Percentiles rank a stretch among this genome's conserved stretches.
Conservation (phyloP, 2,329 filamentous ascomycete species). For the Sarocladium strictum region DNA sequence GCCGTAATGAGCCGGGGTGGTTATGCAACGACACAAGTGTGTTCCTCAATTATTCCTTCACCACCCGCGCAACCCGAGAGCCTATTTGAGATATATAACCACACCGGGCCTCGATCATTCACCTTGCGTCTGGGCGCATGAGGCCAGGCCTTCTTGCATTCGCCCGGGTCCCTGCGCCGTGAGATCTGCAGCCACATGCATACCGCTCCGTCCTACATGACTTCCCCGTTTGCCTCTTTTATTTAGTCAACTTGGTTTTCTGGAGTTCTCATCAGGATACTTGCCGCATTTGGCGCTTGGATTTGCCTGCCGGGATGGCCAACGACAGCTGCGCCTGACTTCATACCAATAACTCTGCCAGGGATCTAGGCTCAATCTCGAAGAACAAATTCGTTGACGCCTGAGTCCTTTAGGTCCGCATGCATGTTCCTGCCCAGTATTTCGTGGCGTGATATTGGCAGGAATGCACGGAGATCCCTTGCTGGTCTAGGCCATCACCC, state of each 20-base stretch:
- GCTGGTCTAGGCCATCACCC: neutral
- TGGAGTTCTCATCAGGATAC: neutral
- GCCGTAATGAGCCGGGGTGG: slow-evolving; percentile 1
- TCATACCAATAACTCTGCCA: too few relatives aligned
- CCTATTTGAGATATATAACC: slow-evolving; percentile 1
- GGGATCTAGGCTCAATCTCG: too few relatives aligned
- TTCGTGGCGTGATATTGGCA: neutral
- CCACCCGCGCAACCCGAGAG: neutral
- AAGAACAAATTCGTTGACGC: too few relatives aligned
- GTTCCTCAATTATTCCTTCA: neutral
- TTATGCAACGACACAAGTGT: too few relatives aligned
- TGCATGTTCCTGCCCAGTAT: too few relatives aligned
- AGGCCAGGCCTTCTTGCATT: neutral
- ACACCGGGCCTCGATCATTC: neutral
- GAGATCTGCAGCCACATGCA: slow-evolving; percentile 4
- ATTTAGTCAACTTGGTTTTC: neutral
- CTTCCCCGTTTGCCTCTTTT: too few relatives aligned
- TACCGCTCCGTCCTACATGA: neutral
- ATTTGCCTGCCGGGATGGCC: too few relatives aligned
- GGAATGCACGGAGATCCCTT: neutral
- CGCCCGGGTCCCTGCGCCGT: neutral
- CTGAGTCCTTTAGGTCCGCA: neutral
- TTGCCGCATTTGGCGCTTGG: neutral
- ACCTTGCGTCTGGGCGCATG: neutral
- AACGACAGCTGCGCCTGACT: too few relatives aligned